Base-by-base conservation (phyloP, 352 stramenopile genomes). In the Paralagenidium karlingii region DNA sequence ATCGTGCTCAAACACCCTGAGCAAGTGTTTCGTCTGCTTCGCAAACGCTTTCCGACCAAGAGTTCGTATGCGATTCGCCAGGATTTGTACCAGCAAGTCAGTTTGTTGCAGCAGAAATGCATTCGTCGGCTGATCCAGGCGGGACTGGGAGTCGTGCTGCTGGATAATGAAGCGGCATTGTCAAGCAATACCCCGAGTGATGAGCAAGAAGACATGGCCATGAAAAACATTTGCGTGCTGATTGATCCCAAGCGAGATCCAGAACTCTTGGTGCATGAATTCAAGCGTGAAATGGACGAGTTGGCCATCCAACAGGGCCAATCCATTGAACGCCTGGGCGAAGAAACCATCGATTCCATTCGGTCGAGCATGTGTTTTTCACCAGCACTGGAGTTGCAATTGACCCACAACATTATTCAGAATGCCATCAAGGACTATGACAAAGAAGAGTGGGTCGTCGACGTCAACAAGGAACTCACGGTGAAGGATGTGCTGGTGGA, bases 371-470 rank as follows among this genome's bases (percentile, higher is more conserved):
- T 92, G 68, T 85, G 73, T 33, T 92, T 92, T 47, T 87, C 78
- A 30, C 78, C 78, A 1, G 78, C 78, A 3, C 44, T 92, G 24
- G 78, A 92, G 48, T 51, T 92, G 32, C 78, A 92, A 37, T 44
- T 92, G 10, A 92, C 78, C 24, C 78, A 92, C 57, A 92, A 89
- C 39, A 89, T 92, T 40, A 92, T 92, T 38, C 57, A 82, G 47
- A 92, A 92, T 41, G 78, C 78, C 0, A 77, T 89, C 16, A 68
- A 67, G 24, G 78, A 92, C 47, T 92, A 85, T 27, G 78, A 92
- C 44, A 92, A 83, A 48, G 78, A 92, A 38, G 75, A 86, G 43
- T 88, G 78, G 78, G 68, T 89, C 12, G 71, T 86, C 21, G 75
- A 87, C 44, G 64, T 88, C 19, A 86, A 87, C 44, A 85, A 86